These are phyloP conservation scores for Tulasnella sp. DNA, from an alignment of 768 basidiomycete species.

Conservation along the genomic window DNA sequence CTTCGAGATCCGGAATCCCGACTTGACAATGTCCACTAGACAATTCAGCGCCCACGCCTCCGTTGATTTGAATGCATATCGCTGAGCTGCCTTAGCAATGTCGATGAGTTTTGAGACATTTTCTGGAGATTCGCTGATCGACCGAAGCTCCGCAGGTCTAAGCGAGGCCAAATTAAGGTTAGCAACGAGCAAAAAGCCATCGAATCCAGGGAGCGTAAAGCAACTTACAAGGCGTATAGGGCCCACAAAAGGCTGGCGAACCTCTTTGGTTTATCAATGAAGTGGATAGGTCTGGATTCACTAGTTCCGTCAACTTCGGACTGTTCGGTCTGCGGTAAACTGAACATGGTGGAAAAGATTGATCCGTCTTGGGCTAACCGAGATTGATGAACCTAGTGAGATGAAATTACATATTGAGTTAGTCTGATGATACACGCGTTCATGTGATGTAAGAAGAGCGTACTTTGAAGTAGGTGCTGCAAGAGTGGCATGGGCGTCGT, in stretches of 20 bases:
- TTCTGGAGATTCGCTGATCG: constrained; percentile 1
- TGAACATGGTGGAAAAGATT: constrained; percentile 12
- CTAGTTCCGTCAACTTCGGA: constrained; percentile 1
- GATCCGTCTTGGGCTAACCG: constrained; percentile 10
- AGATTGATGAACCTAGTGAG: constrained; percentile 9
- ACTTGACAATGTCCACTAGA: constrained; percentile 10
- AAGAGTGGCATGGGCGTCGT: background rate
- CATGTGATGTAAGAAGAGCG: background rate
- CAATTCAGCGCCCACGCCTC: constrained; percentile 12
- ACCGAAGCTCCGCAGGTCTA: constrained; percentile 13
- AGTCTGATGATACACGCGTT: background rate
- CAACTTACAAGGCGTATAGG: constrained; percentile 14
- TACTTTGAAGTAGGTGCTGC: constrained; percentile 14
- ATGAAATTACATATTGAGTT: background rate
- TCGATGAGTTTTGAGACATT: constrained; percentile 12
- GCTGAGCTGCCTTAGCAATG: constrained; percentile 13
- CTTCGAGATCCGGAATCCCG: constrained; percentile 2
- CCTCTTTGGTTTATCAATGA: constrained; percentile 10
- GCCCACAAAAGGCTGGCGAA: constrained; percentile 13
- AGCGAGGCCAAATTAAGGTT: background rate
- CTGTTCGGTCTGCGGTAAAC: constrained; percentile 2
- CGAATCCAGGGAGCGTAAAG: background rate
- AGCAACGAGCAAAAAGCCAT: background rate
- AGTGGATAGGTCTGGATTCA: constrained; percentile 1
- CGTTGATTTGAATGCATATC: constrained; percentile 12